Evolutionary conservation across 352 stramenopile species (phyloP), one percentile per base, ranked within the genome.

Genomic region (Phytopythium helicoides): DNA sequence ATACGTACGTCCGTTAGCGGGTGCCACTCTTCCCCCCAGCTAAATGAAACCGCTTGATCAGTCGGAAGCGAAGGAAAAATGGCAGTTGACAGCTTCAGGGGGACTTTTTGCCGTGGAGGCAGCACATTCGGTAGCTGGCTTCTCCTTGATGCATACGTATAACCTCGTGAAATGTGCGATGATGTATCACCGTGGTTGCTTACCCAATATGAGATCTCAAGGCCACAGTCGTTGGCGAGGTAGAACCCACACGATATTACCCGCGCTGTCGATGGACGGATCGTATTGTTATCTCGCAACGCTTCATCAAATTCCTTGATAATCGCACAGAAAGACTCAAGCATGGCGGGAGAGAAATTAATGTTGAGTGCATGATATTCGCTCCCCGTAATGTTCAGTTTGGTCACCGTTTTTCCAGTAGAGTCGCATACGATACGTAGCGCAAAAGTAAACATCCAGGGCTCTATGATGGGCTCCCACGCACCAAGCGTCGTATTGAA

Each of bases 181-280:
- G 33, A 44, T 21, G 34, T 53, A 10, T 42, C 22, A 1, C 31
- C 40, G 21, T 53, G 14, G 16, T 42, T 19, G 62, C 54, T 35
- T 66, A 66, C n/a, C 66, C 56, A 23, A 63, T 72, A 31, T 73
- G 60, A 40, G 87, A 94, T 79, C 14, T 58, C 62, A 1, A 57
- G 62, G 0, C 76, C 81, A 1, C 68, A 78, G 46, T 94, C 81
- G 34, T 94, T 94, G 1, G 73, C 75, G 25, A 94, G 58, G 34
- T 89, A 90, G 51, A 90, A 91, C 0, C 86, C 84, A 3, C 80
- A 94, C 1, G 81, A 89, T 50, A 92, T 89, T 21, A 90, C 64
- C 26, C 73, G 90, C 2, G 75, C 77, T 46, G 58, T 78, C 8
- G 77, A 74, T 6, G 77, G 60, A 14, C 66, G 71, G 9, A 79